phyloP scores from a whole-genome alignment of 371 early-diverging fungal species.

The Mortierella sp. region DNA sequence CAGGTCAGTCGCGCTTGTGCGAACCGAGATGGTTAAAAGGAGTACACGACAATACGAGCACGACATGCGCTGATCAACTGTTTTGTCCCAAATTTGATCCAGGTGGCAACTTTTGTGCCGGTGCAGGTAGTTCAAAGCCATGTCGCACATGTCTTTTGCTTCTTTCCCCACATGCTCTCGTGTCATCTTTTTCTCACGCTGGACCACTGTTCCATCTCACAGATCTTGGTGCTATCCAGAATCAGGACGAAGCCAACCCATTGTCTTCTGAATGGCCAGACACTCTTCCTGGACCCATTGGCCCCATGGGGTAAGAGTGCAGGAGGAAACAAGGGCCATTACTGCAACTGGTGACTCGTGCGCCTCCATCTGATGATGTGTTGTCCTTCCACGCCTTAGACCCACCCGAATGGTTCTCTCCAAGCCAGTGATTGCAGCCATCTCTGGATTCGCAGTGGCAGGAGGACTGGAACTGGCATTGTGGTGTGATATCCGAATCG shows the following conservation, averaged over 20 bases:
- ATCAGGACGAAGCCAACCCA: constrained; percentile 46
- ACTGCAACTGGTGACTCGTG: no score
- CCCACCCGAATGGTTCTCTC: constrained; percentile 56
- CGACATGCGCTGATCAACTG: no score
- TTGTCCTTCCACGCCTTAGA: constrained; percentile 9
- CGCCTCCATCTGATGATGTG: neutral
- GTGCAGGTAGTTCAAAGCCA: constrained; percentile 55
- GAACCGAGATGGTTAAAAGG: no score
- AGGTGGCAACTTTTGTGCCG: constrained; percentile 60
- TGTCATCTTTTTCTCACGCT: neutral
- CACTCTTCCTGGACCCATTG: constrained; percentile 48
- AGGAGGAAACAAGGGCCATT: no score
- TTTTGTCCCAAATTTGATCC: no score
- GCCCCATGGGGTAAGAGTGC: constrained; percentile 55
- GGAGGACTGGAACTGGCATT: constrained; percentile 59
- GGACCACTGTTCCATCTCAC: no score
- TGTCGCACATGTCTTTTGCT: neutral
- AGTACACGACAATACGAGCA: no score
- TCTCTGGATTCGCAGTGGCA: constrained; percentile 58
- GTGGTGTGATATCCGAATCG: constrained; percentile 61
- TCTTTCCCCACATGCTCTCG: neutral
- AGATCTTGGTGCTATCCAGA: constrained; percentile 46
- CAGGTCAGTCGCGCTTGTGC: no score
- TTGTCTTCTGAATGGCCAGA: constrained; percentile 46
- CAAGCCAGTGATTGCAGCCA: constrained; percentile 59